These are phyloP conservation scores for Mallotus nudiflorus DNA, from an alignment of 345 rosid genomes.

Conservation along the genomic window DNA sequence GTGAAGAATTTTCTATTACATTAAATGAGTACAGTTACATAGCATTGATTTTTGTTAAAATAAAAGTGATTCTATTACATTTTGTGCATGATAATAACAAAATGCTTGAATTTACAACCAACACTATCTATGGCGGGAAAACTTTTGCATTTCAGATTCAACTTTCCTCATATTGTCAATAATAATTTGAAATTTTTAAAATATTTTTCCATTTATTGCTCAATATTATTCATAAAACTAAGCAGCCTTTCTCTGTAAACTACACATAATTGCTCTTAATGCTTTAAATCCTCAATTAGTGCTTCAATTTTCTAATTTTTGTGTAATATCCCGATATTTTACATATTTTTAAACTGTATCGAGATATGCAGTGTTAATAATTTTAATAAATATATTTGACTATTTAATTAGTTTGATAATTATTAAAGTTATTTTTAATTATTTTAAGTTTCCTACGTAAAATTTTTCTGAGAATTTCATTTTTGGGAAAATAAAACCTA, in stretches of 20 bases:
- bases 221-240: constrained; percentile 53
- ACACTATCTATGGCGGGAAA: constrained; percentile 33
- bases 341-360: too few species aligned
- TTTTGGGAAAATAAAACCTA: too few species aligned
- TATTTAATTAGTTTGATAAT: too few species aligned
- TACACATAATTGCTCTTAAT: constrained; percentile 52
- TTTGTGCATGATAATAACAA: constrained; percentile 1
- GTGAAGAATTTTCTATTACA: constrained; percentile 4
- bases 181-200: constrained; percentile 49
- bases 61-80: constrained; percentile 7
- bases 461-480: too few species aligned
- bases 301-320: constrained; percentile 70
- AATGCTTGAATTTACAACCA: constrained; percentile 7
- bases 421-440: too few species aligned
- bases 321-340: too few species aligned
- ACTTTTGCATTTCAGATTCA: constrained; percentile 49
- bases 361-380: too few species aligned
- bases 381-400: too few species aligned
- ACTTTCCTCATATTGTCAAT: constrained; percentile 55
- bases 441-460: too few species aligned
- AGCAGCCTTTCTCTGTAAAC: constrained; percentile 52
- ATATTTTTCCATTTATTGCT: constrained; percentile 59
- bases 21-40: constrained; percentile 4
- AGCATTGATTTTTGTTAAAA: neutral
- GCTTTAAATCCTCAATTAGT: constrained; percentile 52